Conservation (phyloP, 805 yeast genomes). For the Myxozyma monticola region DNA sequence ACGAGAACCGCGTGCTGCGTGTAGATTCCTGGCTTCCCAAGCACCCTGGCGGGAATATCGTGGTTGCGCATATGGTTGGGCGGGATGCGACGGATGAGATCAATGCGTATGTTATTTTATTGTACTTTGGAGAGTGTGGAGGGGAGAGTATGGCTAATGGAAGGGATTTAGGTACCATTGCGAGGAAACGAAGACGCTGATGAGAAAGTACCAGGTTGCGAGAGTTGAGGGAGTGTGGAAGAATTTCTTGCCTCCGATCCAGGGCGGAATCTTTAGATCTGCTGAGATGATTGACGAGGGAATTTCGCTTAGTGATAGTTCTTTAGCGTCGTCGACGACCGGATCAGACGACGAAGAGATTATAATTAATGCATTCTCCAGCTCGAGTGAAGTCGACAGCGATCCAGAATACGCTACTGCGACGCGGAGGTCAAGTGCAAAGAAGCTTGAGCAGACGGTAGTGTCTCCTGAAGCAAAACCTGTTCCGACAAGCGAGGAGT, state of each 20-base stretch:
- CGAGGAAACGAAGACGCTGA: slow-evolving; percentile 53
- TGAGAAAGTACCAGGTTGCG: slow-evolving; percentile 66
- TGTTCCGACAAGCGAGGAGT: slow-evolving; percentile 33
- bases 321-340: slow-evolving; percentile 8
- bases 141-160: neutral
- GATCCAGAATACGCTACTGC: neutral
- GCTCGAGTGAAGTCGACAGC: neutral
- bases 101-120: slow-evolving; percentile 48
- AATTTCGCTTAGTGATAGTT: slow-evolving; percentile 3
- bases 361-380: neutral
- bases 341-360: slow-evolving; percentile 6
- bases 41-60: slow-evolving; percentile 91
- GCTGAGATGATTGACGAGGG: slow-evolving; percentile 14
- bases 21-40: slow-evolving; percentile 66
- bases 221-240: slow-evolving; percentile 63
- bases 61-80: slow-evolving; percentile 81
- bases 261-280: slow-evolving; percentile 59
- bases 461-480: slow-evolving; percentile 5
- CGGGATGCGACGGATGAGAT: slow-evolving; percentile 90
- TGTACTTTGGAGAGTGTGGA: neutral
- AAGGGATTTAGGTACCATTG: slow-evolving; percentile 53
- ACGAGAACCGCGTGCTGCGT: slow-evolving; percentile 58
- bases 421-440: neutral
- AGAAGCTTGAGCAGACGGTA: neutral
- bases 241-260: slow-evolving; percentile 83